Evolutionary conservation across 139 green algal species (phyloP).

Genomic region (Ostreobium quekettii): DNA sequence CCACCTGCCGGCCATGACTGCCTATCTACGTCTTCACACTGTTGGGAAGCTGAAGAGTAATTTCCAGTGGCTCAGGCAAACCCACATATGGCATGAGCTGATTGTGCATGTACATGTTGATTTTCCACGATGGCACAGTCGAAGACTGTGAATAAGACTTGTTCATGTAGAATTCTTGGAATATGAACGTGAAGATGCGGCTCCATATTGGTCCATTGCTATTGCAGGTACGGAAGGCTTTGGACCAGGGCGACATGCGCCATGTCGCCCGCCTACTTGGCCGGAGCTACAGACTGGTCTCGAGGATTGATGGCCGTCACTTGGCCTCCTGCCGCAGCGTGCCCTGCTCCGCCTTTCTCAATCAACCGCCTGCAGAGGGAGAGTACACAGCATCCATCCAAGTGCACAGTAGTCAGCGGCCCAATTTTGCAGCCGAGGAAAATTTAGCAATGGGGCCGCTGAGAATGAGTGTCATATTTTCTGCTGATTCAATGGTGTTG

Average conservation of each 20-base stretch:
- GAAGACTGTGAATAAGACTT: no score
- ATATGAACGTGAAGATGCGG: no score
- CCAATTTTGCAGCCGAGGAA: not conserved
- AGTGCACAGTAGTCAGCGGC: slow-evolving; percentile 13
- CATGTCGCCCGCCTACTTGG: slow-evolving; percentile 30
- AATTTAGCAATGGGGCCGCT: not conserved
- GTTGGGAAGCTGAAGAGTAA: no score
- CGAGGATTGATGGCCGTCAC: slow-evolving; percentile 2
- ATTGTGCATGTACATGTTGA: no score
- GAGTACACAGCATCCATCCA: slow-evolving; percentile 23
- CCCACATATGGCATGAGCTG: no score
- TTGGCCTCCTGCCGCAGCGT: slow-evolving; percentile 2
- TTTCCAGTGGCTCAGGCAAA: no score
- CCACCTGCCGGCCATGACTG: no score
- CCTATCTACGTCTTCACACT: no score
- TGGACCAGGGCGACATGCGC: slow-evolving; percentile 36
- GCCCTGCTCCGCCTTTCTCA: slow-evolving; percentile 14
- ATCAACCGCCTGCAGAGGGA: slow-evolving; percentile 29
- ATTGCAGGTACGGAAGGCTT: slow-evolving; percentile 35
- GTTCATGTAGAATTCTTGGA: no score
- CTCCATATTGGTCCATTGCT: no score
- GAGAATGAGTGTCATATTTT: not conserved
- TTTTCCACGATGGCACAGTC: no score
- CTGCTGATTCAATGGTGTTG: no score
- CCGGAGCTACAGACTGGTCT: slow-evolving; percentile 35